Base-by-base conservation (phyloP, 139 green algal species). In the Zygnema circumcarinatum region DNA sequence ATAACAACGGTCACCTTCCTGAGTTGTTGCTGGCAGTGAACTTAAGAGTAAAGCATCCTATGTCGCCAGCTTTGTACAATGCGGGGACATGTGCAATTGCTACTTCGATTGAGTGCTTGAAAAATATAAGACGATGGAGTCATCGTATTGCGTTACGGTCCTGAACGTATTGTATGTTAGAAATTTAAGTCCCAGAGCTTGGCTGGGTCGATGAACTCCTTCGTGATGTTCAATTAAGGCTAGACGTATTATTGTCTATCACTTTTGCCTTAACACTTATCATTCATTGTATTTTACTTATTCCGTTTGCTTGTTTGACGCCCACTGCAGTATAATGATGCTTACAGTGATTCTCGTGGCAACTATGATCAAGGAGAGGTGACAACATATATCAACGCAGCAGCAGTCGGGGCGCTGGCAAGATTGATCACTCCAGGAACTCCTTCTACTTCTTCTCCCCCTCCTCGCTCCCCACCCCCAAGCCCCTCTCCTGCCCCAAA, bases 351-450 rank as follows among this genome's bases (percentile, higher is more conserved):
- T 67, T 74, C 53, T 31, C 84, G 84, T 1, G 21, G 76, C 1
- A 76, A 87, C 52, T 87, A 87, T 32, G 25, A 89, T 38, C 76
- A 89, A 41, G 85, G 41, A 74, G 84, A 89, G 84, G 74, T 75
- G 0, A 88, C 21, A 21, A 89, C 40, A 31, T 89, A 89, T 33
- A 88, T 87, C 75, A 89, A 89, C 52, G 84, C 84, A n/a, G n/a
- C 35, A 29, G n/a, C 81, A 1, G 52, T 75, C 39, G 84, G 84
- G 11, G 75, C 47, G 38, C 38, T 89, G 36, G 74, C 84, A 21
- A 11, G 41, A 21, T 7, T 86, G 25, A 47, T 72, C 54, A 29
- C 54, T 29, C 25, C 54, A 25, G 54, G 25, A 72, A 29, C 25
- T 25, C 25, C 25, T 33, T 25, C 54, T 29, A 72, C 54, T 25